Conservation (phyloP, 495 filamentous ascomycete genomes). For the Parmelia sp. region DNA sequence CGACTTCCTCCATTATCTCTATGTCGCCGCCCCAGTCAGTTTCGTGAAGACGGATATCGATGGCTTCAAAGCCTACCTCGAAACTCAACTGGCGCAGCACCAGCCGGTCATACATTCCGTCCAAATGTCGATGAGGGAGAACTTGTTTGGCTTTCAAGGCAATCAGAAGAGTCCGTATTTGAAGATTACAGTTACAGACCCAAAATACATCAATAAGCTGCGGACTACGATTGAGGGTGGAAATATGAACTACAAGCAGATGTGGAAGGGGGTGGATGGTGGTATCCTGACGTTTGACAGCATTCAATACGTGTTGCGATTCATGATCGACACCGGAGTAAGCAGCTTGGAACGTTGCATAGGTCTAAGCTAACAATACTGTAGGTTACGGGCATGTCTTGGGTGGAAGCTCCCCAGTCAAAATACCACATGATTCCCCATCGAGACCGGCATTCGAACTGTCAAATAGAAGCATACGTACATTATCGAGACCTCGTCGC, state of each 20-base stretch:
- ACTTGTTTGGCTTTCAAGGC: constrained; percentile 86
- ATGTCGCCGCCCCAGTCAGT: constrained; percentile 76
- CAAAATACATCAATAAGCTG: constrained; percentile 67
- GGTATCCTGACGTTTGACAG: constrained; percentile 82
- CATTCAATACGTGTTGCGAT: constrained; percentile 88
- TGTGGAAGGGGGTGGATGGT: constrained; percentile 70
- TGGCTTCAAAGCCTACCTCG: constrained; percentile 68
- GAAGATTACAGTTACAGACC: constrained; percentile 86
- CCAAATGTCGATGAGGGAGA: constrained; percentile 73
- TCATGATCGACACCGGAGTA: constrained; percentile 93
- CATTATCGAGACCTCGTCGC: constrained; percentile 78
- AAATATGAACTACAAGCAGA: constrained; percentile 78
- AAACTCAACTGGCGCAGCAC: constrained; percentile 60
- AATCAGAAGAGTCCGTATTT: constrained; percentile 87
- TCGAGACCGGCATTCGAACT: constrained; percentile 69
- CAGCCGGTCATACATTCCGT: constrained; percentile 64
- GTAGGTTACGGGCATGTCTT: constrained; percentile 88
- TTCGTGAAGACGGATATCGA: constrained; percentile 74
- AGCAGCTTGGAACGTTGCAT: constrained; percentile 16
- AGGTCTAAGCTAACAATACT: constrained; percentile 10
- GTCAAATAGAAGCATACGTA: constrained; percentile 86
- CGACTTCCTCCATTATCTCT: constrained; percentile 93
- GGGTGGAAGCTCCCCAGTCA: constrained; percentile 77
- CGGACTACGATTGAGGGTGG: constrained; percentile 65
- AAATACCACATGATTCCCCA: constrained; percentile 61